Evolutionary conservation across 2,329 filamentous ascomycete genomes (phyloP).

Genomic region (Stagonosporopsis vannaccii): DNA sequence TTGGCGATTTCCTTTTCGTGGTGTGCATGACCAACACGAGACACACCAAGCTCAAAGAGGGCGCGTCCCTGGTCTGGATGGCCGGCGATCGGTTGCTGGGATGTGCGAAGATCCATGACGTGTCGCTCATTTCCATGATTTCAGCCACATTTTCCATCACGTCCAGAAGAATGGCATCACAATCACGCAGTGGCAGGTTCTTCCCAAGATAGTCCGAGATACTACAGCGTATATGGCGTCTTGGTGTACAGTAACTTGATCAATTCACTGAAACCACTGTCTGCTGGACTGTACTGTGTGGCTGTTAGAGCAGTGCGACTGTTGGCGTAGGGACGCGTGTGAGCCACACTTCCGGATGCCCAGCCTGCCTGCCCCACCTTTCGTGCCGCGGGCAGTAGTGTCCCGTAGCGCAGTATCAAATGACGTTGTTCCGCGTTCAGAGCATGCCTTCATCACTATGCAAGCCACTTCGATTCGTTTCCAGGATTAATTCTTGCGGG

Average conservation of each 20-base stretch:
- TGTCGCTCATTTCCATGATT: slow-evolving; percentile 16
- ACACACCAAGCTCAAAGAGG: slow-evolving; percentile 14
- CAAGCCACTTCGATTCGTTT: slow-evolving; percentile 8
- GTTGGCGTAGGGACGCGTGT: slow-evolving; percentile 9
- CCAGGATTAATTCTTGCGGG: neutral
- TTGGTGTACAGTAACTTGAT: neutral
- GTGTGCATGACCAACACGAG: slow-evolving; percentile 15
- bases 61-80: slow-evolving; percentile 19
- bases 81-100: slow-evolving; percentile 16
- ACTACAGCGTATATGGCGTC: neutral
- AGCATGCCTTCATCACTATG: slow-evolving; percentile 3
- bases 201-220: neutral
- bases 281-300: neutral
- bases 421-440: slow-evolving; percentile 7
- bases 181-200: neutral
- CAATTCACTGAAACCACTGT: neutral
- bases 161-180: slow-evolving; percentile 9
- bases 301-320: slow-evolving; percentile 2
- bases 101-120: slow-evolving; percentile 20
- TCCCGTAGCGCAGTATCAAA: slow-evolving; percentile 9
- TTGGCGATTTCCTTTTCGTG: slow-evolving; percentile 5
- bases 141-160: slow-evolving; percentile 16
- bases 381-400: slow-evolving; percentile 15
- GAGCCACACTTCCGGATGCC: slow-evolving; percentile 13
- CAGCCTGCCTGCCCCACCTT: neutral